These are phyloP conservation scores for Heliosperma pusillum DNA, from an alignment of 148 eudicot genomes.

Conservation along the genomic window DNA sequence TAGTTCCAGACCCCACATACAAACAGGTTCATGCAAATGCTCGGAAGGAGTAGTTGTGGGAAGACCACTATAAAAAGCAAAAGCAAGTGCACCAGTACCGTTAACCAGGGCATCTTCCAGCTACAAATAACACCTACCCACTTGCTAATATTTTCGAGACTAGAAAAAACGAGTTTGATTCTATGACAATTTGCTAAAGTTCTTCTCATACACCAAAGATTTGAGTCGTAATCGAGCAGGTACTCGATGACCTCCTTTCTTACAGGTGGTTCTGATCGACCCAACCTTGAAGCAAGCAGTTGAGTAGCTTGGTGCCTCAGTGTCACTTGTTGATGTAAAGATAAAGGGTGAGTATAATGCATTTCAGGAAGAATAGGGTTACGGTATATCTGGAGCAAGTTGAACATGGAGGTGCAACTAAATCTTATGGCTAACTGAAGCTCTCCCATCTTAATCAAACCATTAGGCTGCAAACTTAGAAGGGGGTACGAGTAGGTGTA, in stretches of 20 bases:
- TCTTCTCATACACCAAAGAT: constrained; percentile 31
- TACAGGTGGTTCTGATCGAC: constrained; percentile 39
- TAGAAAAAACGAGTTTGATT: constrained; percentile 14
- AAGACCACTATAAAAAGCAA: constrained; percentile 21
- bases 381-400: constrained; percentile 26
- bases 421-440: constrained; percentile 36
- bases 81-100: constrained; percentile 18
- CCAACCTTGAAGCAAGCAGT: constrained; percentile 25
- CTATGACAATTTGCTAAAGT: constrained; percentile 28
- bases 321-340: constrained; percentile 23
- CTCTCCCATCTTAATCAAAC: constrained; percentile 39
- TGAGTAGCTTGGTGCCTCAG: constrained; percentile 39
- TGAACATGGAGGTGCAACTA: constrained; percentile 30
- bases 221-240: constrained; percentile 37
- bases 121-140: constrained; percentile 13
- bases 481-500: constrained; percentile 38
- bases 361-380: constrained; percentile 37
- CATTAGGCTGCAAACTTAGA: constrained; percentile 26
- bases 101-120: constrained; percentile 32
- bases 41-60: constrained; percentile 23
- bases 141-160: neutral
- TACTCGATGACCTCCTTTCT: constrained; percentile 37
- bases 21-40: constrained; percentile 23
- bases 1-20: constrained; percentile 32
- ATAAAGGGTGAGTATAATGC: constrained; percentile 40